phyloP scores from a whole-genome alignment of 2,329 filamentous ascomycete species.

The Pseudogymnoascus sp. region DNA sequence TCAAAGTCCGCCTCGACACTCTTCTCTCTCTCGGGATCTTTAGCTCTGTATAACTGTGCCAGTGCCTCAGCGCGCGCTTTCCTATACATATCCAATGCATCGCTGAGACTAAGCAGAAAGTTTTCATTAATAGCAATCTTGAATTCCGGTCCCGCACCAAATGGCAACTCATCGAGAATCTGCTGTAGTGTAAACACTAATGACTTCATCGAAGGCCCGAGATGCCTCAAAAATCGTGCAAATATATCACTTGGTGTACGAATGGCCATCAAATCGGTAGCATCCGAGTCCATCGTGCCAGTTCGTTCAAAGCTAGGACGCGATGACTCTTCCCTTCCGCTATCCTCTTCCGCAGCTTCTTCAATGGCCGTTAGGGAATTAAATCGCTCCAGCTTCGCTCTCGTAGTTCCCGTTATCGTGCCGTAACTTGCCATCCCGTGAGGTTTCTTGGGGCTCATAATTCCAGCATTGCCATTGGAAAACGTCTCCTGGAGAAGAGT shows the following conservation, averaged over 20 bases:
- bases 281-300: neutral
- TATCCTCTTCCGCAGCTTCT: conserved; percentile 50
- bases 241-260: conserved; percentile 75
- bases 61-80: conserved; percentile 67
- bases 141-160: conserved; percentile 57
- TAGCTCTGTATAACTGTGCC: conserved; percentile 68
- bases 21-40: conserved; percentile 59
- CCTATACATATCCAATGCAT: conserved; percentile 74
- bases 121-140: conserved; percentile 68
- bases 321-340: conserved; percentile 36
- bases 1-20: conserved; percentile 87
- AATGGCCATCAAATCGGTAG: conserved; percentile 6
- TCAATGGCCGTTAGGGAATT: conserved; percentile 51
- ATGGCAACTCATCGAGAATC: conserved; percentile 80
- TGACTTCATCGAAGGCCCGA: conserved; percentile 94
- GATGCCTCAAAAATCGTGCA: conserved; percentile 73
- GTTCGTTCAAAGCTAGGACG: conserved; percentile 9
- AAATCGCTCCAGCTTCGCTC: conserved; percentile 37
- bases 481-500: conserved; percentile 61
- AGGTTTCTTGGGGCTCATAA: neutral
- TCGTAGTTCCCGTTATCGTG: conserved; percentile 25
- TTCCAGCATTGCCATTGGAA: neutral
- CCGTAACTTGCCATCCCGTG: neutral
- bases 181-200: conserved; percentile 85
- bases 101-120: conserved; percentile 68